Base-by-base conservation (phyloP, 163 green algal genomes). In the Smithsoniella earleae region DNA sequence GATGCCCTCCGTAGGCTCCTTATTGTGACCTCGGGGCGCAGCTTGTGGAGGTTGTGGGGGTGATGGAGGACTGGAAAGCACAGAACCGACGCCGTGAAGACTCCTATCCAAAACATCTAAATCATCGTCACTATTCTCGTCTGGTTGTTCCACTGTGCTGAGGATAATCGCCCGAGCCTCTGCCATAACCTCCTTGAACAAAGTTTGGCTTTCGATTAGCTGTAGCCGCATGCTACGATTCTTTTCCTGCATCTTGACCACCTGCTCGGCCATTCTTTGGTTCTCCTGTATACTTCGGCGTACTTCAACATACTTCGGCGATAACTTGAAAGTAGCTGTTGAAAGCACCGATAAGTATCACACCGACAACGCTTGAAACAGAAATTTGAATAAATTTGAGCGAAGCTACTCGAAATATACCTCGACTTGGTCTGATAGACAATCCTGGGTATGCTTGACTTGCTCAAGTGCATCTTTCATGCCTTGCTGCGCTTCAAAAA, bases 401-500 rank as follows among this genome's bases (percentile, higher is more conserved):
- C n/a, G n/a, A n/a, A n/a, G n/a, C n/a, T n/a, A n/a, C n/a, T n/a
- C n/a, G n/a, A n/a, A n/a, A n/a, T n/a, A n/a, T 22, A 65, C 52
- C 52, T 65, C 52, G n/a, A 65, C 52, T 22, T 65, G 52, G 20
- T 65, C 20, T 30, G 52, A 27, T 30, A 65, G 52, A 0, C 20
- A 36, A 22, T 65, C 52, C 22, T 65, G 52, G 0, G 1, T 65
- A 22, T 36, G 20, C 52, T 65, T 27, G 20, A 65, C 52, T 22
- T 65, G 52, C 16, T 65, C 52, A 27, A 65, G 52, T n/a, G 52
- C 52, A 8, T 65, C 52, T 22, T 65, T 65, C 52, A 65, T 65
- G 52, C 52, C 52, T 22, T 65, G 52, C 16, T 65, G 52, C 8
- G 52, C 52, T 65, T 65, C 52, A 65, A 65, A 65, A n/a, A 65